Percentiles rank a stretch among this genome's conserved stretches.
These are phyloP conservation scores for Fusarium sp. DNA, from an alignment of 2,329 filamentous ascomycete genomes.

Conservation along the genomic window DNA sequence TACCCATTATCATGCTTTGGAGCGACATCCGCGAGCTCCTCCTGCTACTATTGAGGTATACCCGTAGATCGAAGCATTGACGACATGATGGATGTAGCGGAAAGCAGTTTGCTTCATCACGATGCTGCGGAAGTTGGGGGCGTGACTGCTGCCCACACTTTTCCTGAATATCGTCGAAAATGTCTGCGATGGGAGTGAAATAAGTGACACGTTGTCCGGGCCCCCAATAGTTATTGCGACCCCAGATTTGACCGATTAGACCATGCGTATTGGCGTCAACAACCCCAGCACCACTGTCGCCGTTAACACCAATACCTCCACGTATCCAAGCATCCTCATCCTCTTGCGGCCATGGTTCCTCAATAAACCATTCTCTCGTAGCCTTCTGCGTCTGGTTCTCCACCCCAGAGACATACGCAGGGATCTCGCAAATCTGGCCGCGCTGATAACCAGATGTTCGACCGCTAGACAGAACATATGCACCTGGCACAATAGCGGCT, in stretches of 20 bases:
- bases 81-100: conserved; percentile 52
- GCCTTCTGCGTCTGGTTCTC: conserved; percentile 53
- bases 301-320: conserved; percentile 55
- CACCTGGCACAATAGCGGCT: conserved; percentile 47
- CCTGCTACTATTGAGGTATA: conserved; percentile 53
- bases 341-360: conserved; percentile 50
- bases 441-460: conserved; percentile 55
- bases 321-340: conserved; percentile 56
- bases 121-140: conserved; percentile 52
- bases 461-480: conserved; percentile 51
- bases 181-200: conserved; percentile 56
- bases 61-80: conserved; percentile 53
- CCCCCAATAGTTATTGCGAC: conserved; percentile 55
- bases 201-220: conserved; percentile 52
- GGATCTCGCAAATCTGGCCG: conserved; percentile 55
- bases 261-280: conserved; percentile 52
- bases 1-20: conserved; percentile 53
- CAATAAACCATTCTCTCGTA: conserved; percentile 57
- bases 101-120: conserved; percentile 53
- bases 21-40: conserved; percentile 54
- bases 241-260: conserved; percentile 56
- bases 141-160: conserved; percentile 51
- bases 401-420: conserved; percentile 52
- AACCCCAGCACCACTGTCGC: conserved; percentile 56
- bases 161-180: conserved; percentile 58